Evolutionary conservation across 2,329 filamentous ascomycete genomes (phyloP).

Genomic region (Torrubiella hemipterigena): DNA sequence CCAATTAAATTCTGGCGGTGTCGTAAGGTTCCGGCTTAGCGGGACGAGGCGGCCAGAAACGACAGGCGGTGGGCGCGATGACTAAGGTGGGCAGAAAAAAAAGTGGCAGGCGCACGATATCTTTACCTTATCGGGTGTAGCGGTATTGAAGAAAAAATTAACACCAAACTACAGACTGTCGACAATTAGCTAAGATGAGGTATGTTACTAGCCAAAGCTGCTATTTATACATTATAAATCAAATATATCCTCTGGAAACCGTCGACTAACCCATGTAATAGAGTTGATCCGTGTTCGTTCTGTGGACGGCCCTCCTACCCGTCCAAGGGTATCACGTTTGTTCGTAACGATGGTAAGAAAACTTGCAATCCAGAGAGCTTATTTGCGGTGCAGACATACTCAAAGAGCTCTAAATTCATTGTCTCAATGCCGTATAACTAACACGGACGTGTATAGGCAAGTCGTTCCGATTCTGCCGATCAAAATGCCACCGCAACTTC

Average conservation of each 20-base stretch:
- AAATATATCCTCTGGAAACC: too few species aligned
- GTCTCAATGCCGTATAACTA: slow-evolving; percentile 1
- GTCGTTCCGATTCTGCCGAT: slow-evolving; percentile 47
- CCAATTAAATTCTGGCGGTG: too few species aligned
- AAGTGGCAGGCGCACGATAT: slow-evolving; percentile 5
- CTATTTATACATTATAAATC: too few species aligned
- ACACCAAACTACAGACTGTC: slow-evolving; percentile 4
- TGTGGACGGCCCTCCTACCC: slow-evolving; percentile 38
- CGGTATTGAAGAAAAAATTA: slow-evolving; percentile 2
- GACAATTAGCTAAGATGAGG: slow-evolving; percentile 7
- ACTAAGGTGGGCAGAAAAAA: slow-evolving; percentile 11
- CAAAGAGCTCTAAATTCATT: background rate
- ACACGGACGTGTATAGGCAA: slow-evolving; percentile 17
- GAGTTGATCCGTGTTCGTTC: slow-evolving; percentile 23
- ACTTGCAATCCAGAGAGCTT: background rate
- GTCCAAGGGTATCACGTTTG: slow-evolving; percentile 43
- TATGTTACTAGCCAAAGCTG: too few species aligned
- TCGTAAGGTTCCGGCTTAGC: too few species aligned
- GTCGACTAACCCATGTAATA: background rate
- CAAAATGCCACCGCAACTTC: slow-evolving; percentile 59
- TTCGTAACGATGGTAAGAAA: slow-evolving; percentile 32
- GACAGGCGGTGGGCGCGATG: slow-evolving; percentile 5
- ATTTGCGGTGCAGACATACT: background rate
- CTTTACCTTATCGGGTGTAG: background rate
- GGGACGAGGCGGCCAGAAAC: slow-evolving; percentile 1